Percentiles rank a stretch among this genome's conserved stretches.
phyloP scores from a whole-genome alignment of 345 rosid genomes.

The Salix dunnii region DNA sequence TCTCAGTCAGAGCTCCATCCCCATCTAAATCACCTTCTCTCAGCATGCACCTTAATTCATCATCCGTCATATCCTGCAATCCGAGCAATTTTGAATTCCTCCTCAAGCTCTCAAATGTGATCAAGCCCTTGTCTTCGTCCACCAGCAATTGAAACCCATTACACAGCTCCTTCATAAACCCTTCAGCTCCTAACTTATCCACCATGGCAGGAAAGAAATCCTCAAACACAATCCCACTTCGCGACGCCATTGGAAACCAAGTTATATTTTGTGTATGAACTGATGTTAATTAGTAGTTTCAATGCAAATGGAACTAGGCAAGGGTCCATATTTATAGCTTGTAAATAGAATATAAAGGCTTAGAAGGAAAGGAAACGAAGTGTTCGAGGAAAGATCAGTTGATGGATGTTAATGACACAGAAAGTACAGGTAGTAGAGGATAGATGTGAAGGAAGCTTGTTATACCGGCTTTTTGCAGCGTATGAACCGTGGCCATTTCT shows the following conservation, averaged over 20 bases:
- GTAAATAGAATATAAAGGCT: background rate
- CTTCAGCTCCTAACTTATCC: slow-evolving; percentile 47
- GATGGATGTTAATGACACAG: slow-evolving; percentile 23
- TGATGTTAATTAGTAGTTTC: no score
- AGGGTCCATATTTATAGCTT: slow-evolving; percentile 12
- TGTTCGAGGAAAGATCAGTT: slow-evolving; percentile 14
- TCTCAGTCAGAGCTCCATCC: slow-evolving; percentile 46
- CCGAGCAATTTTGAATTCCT: slow-evolving; percentile 43
- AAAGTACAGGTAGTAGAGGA: slow-evolving; percentile 20
- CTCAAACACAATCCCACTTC: slow-evolving; percentile 41
- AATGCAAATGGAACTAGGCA: background rate
- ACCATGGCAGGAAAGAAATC: slow-evolving; percentile 60
- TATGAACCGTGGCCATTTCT: slow-evolving; percentile 9
- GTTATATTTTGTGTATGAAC: no score
- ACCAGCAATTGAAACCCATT: slow-evolving; percentile 52
- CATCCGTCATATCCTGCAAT: slow-evolving; percentile 42
- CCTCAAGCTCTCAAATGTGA: slow-evolving; percentile 54
- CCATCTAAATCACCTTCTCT: slow-evolving; percentile 59
- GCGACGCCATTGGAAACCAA: slow-evolving; percentile 18
- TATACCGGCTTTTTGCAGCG: slow-evolving; percentile 10
- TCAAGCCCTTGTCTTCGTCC: slow-evolving; percentile 44
- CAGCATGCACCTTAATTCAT: slow-evolving; percentile 47
- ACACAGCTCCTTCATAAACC: slow-evolving; percentile 52
- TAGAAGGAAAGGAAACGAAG: slow-evolving; percentile 1
- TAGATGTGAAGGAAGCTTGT: background rate